Base-by-base conservation (phyloP, 2,329 filamentous ascomycete species). In the Byssochlamys sp. region DNA sequence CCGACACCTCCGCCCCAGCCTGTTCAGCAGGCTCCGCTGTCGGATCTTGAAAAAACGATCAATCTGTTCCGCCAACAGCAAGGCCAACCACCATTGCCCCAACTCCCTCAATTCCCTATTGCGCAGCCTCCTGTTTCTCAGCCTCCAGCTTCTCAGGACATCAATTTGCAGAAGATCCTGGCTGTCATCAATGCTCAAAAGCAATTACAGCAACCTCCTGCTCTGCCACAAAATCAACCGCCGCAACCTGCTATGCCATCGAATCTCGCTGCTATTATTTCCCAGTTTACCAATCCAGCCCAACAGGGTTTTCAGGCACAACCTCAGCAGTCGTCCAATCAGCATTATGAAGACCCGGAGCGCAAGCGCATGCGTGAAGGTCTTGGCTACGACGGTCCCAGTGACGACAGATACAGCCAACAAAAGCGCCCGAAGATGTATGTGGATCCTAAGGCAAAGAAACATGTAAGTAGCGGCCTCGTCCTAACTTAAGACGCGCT, bases 111-210 rank as follows among this genome's bases (percentile, higher is more conserved):
- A 56, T 29, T 57, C 28, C 55, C 64, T 35, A 50, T 55, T 25
- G 55, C 66, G 25, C 68, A 63, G 56, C 31, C 57, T 26, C 54
- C 64, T 39, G 52, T 55, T 26, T 55, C 66, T 26, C 68, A 68
- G 55, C 57, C 67, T 14, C 59, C 65, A 2, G 60, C 64, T 48
- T 33, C 65, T 12, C 67, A 67, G 31, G 64, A 60, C 6, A 58
- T 75, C 35, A 72, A 77, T 56, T 68, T 75, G 33, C 69, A 72
- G 54, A 69, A 71, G 51, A 68, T 77, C 12, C 60, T 77, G 49
- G 70, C 71, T 48, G 65, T 73, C n/a, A 68, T 77, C 57, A 71
- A 67, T 56, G 63, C 66, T 11, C 67, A 69, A 55, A 69, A 73
- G 54, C 73, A 73, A 57, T 63, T 73, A 58, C 71, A 71, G 56